A percentile compares a stretch with the other conserved stretches of the same genome.
These are phyloP conservation scores for Paxillus rubicundulus DNA, from an alignment of 768 basidiomycete species.

Conservation along the genomic window DNA sequence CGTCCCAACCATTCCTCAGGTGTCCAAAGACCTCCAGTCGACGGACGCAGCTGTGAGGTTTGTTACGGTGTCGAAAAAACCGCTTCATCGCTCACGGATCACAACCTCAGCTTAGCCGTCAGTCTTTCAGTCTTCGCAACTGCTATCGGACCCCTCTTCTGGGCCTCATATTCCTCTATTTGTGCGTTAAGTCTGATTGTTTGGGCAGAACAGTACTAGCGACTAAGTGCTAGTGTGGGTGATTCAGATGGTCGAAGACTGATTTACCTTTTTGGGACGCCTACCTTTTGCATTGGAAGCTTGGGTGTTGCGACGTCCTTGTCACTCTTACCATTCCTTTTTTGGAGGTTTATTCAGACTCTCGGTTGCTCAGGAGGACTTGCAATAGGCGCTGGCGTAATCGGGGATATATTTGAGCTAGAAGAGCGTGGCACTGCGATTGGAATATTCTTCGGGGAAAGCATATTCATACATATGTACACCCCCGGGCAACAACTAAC, in stretches of 20 bases:
- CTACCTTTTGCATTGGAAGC: constrained; percentile 53
- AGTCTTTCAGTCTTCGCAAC: constrained; percentile 45
- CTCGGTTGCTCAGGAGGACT: constrained; percentile 53
- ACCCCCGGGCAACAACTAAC: background rate
- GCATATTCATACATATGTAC: constrained; percentile 5
- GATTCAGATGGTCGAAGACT: constrained; percentile 56
- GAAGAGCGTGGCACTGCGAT: constrained; percentile 52
- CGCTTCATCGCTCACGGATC: background rate
- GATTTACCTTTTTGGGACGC: constrained; percentile 46
- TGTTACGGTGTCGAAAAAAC: background rate
- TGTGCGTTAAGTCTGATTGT: constrained; percentile 29
- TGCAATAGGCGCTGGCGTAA: constrained; percentile 53
- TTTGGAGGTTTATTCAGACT: constrained; percentile 59
- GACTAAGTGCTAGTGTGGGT: background rate
- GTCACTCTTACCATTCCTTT: constrained; percentile 47
- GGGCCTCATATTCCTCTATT: constrained; percentile 46
- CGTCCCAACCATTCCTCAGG: constrained; percentile 65
- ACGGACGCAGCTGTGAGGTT: constrained; percentile 55
- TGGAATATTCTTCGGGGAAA: constrained; percentile 51
- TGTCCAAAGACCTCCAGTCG: constrained; percentile 57
- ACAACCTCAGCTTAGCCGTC: constrained; percentile 37
- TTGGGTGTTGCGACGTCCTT: constrained; percentile 51
- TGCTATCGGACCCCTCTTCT: constrained; percentile 43
- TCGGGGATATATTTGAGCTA: constrained; percentile 57
- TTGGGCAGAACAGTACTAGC: background rate